These are phyloP conservation scores for Naganishia albida DNA, from an alignment of 1,284 basidiomycete genomes.

Conservation along the genomic window DNA sequence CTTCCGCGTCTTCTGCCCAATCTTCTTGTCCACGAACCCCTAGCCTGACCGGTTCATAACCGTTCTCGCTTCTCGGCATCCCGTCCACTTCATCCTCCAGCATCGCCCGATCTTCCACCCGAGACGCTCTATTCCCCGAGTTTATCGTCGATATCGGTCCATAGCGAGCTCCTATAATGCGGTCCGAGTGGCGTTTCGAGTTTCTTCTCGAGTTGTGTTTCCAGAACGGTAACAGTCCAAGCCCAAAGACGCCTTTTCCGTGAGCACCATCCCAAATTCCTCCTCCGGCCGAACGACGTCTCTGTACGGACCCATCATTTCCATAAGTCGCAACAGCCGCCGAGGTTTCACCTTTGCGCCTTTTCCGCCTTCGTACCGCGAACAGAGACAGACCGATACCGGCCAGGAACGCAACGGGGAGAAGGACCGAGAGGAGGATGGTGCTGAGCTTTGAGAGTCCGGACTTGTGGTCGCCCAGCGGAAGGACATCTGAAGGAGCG, in stretches of 20 bases:
- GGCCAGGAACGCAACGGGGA: not conserved
- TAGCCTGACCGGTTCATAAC: constrained; percentile 14
- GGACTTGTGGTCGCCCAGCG: not conserved
- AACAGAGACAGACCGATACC: constrained; percentile 7
- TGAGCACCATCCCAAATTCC: too few relatives aligned
- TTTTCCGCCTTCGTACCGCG: not conserved
- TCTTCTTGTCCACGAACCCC: not conserved
- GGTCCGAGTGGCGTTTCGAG: not conserved
- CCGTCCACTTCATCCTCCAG: not conserved
- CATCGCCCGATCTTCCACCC: not conserved
- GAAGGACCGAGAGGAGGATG: constrained; percentile 19
- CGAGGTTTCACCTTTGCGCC: not conserved
- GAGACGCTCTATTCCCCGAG: constrained; percentile 12
- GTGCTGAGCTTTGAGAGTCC: constrained; percentile 13
- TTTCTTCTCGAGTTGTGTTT: too few relatives aligned
- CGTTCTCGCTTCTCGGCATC: not conserved
- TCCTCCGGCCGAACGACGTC: not conserved
- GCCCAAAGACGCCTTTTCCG: too few relatives aligned
- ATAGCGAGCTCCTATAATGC: constrained; percentile 9
- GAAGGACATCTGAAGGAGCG: not conserved
- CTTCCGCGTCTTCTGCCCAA: constrained; percentile 13
- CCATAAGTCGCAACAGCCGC: not conserved
- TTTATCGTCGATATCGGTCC: constrained; percentile 12
- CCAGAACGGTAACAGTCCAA: not conserved
- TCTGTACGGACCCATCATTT: constrained; percentile 2